Percentiles rank a stretch among this genome's conserved stretches.
phyloP scores from a whole-genome alignment of 1,139 yeast species.

The Geotrichum bryndzae region DNA sequence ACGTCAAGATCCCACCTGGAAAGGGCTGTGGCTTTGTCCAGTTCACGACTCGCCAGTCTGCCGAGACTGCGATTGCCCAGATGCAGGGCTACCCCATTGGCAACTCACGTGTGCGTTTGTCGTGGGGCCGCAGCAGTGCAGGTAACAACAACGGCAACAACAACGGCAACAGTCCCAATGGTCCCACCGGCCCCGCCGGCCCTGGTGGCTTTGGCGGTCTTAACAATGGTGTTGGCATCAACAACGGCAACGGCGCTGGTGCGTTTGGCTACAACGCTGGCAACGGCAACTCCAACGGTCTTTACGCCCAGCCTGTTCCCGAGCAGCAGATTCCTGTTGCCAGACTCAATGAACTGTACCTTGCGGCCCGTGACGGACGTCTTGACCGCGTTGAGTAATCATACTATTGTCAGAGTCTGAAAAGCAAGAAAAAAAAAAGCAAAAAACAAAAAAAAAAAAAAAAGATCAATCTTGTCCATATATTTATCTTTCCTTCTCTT shows the following conservation, averaged over 20 bases:
- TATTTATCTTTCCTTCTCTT: background rate
- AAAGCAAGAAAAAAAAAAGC: background rate
- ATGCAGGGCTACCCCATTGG: constrained; percentile 92
- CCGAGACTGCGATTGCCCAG: constrained; percentile 81
- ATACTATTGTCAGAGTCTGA: background rate
- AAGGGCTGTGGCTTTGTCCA: constrained; percentile 93
- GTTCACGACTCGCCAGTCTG: constrained; percentile 69
- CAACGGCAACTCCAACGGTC: background rate
- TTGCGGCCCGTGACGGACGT: constrained; percentile 46
- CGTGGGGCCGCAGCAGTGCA: constrained; percentile 68
- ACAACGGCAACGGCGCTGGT: background rate
- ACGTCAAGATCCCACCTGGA: constrained; percentile 87
- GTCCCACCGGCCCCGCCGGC: constrained; percentile 1
- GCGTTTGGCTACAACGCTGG: background rate
- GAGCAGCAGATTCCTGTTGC: constrained; percentile 33
- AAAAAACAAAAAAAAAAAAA: background rate
- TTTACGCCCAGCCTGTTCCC: background rate
- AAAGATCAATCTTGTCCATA: background rate
- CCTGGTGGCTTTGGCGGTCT: background rate
- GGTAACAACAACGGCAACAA: background rate
- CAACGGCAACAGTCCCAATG: constrained; percentile 33
- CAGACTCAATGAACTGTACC: constrained; percentile 43
- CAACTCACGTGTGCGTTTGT: constrained; percentile 73
- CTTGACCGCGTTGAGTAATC: constrained; percentile 39
- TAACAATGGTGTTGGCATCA: background rate